These are phyloP conservation scores for Phytopythium litorale DNA, from an alignment of 352 stramenopile genomes.

Conservation along the genomic window DNA sequence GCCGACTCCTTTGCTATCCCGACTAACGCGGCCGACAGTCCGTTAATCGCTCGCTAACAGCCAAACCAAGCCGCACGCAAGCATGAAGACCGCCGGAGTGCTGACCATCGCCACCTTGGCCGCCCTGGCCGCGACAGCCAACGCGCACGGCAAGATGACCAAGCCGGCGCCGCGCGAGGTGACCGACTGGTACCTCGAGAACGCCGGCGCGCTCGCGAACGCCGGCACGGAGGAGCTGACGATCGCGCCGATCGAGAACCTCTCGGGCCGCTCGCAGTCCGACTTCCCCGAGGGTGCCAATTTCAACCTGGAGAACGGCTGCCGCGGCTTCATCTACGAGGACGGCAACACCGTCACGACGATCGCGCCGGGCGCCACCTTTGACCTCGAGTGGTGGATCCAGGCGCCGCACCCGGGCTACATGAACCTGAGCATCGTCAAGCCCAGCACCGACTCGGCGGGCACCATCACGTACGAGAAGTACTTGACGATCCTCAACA, in stretches of 20 bases:
- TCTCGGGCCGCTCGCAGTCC: conserved; percentile 20
- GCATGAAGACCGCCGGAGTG: conserved; percentile 18
- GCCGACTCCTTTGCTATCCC: conserved; percentile 6
- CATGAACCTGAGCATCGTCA: conserved; percentile 50
- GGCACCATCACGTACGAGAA: conserved; percentile 48
- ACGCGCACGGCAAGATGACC: conserved; percentile 26
- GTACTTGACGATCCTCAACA: conserved; percentile 23
- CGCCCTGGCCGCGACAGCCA: conserved; percentile 19
- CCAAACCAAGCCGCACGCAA: conserved; percentile 10
- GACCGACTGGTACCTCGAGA: conserved; percentile 21
- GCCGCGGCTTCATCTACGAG: conserved; percentile 32
- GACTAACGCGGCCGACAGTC: neutral
- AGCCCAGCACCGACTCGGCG: conserved; percentile 27
- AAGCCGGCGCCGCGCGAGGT: conserved; percentile 12
- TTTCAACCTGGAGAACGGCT: conserved; percentile 36
- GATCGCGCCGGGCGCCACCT: conserved; percentile 15
- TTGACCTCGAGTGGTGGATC: conserved; percentile 39
- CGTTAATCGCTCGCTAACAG: conserved; percentile 12
- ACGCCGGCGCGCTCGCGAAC: conserved; percentile 25
- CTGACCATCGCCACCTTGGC: conserved; percentile 10
- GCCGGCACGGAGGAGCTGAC: conserved; percentile 25
- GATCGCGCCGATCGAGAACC: conserved; percentile 25
- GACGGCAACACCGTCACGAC: conserved; percentile 25
- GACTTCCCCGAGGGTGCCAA: conserved; percentile 22
- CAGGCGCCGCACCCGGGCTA: conserved; percentile 49